These are phyloP conservation scores for Knoxia roxburghii DNA, from an alignment of 257 asterid species.

Conservation along the genomic window DNA sequence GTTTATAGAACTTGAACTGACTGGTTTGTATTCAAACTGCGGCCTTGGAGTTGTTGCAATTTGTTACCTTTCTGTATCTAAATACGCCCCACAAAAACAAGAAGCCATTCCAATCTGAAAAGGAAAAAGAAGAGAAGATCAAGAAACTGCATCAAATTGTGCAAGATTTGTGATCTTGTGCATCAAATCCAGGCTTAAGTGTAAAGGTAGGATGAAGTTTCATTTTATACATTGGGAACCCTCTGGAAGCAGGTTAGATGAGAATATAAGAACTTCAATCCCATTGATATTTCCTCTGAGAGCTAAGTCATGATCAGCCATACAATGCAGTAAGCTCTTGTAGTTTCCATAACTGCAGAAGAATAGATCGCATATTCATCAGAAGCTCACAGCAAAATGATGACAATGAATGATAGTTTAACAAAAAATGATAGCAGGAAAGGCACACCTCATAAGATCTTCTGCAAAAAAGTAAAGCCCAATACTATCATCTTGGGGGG, in stretches of 20 bases:
- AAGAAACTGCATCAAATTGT: neutral
- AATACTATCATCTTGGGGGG: conserved; percentile 18
- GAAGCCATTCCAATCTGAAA: conserved; percentile 22
- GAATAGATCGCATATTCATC: neutral
- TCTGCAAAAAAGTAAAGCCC: conserved; percentile 24
- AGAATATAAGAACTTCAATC: conserved; percentile 24
- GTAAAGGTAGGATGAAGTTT: neutral
- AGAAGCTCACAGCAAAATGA: conserved; percentile 4
- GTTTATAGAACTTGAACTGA: neutral
- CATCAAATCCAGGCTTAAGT: neutral
- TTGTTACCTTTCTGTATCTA: neutral
- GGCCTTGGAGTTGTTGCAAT: neutral
- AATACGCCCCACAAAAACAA: conserved; percentile 24
- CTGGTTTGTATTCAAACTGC: neutral
- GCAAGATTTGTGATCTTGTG: neutral
- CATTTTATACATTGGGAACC: conserved; percentile 15
- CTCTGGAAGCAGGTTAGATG: conserved; percentile 19
- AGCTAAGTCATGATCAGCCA: conserved; percentile 20
- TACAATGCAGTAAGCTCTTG: conserved; percentile 14
- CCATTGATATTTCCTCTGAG: conserved; percentile 13
- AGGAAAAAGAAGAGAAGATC: neutral
- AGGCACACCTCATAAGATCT: conserved; percentile 15
- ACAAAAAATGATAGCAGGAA: neutral
- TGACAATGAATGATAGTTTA: too few relatives aligned
- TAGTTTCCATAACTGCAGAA: conserved; percentile 17